phyloP scores from a whole-genome alignment of 164 flowering plant species.

The Dillenia suffruticosa region DNA sequence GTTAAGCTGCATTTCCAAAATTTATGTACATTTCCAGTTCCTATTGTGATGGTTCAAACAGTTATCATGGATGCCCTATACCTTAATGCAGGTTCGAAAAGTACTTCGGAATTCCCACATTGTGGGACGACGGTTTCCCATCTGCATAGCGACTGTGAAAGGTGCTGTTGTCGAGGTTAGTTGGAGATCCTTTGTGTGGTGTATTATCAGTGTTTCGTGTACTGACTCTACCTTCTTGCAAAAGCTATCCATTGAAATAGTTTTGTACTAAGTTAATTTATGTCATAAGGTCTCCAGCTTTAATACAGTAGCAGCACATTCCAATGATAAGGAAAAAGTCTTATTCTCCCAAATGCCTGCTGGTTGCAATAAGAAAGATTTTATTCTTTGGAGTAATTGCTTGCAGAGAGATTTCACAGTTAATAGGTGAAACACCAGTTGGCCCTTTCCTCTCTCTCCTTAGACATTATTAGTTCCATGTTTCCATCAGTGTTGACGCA shows the following conservation, averaged over 20 bases:
- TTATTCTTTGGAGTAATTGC: slow-evolving; percentile 60
- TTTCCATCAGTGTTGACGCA: too few relatives aligned
- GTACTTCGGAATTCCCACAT: slow-evolving; percentile 34
- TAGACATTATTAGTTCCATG: too few relatives aligned
- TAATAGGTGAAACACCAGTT: slow-evolving; percentile 45
- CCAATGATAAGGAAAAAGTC: slow-evolving; percentile 23
- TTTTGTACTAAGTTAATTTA: not conserved
- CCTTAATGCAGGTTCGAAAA: slow-evolving; percentile 41
- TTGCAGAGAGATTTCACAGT: slow-evolving; percentile 83
- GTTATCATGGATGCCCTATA: not conserved
- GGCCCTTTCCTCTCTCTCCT: not conserved
- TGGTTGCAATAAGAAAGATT: slow-evolving; percentile 41
- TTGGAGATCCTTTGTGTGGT: slow-evolving; percentile 2
- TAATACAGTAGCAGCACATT: slow-evolving; percentile 37
- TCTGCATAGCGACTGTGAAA: slow-evolving; percentile 53
- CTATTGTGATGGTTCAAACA: not conserved
- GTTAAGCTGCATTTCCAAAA: slow-evolving; percentile 18
- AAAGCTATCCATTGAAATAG: slow-evolving; percentile 1
- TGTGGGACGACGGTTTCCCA: slow-evolving; percentile 79
- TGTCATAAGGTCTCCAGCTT: slow-evolving; percentile 75
- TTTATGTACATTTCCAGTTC: not conserved
- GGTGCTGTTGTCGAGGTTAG: slow-evolving; percentile 64
- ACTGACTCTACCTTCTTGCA: not conserved
- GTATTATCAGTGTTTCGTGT: not conserved
- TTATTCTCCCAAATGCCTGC: slow-evolving; percentile 26